A percentile compares a stretch with the other conserved stretches of the same genome.
These are phyloP conservation scores for Pseudogymnoascus sp. DNA, from an alignment of 2,329 filamentous ascomycete species.

Conservation along the genomic window DNA sequence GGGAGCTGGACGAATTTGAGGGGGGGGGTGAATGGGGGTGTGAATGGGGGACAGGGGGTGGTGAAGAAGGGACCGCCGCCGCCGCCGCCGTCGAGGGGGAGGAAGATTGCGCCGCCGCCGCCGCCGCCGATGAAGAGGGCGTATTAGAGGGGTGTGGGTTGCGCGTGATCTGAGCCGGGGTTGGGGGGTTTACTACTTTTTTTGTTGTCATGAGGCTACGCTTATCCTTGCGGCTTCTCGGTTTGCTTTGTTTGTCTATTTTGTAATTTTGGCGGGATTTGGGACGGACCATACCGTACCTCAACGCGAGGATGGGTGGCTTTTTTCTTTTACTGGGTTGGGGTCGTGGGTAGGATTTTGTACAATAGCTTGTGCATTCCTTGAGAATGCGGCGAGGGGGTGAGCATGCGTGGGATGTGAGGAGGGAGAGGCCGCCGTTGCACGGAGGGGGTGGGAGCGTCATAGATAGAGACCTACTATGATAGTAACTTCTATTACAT, in stretches of 20 bases:
- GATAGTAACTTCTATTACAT: constrained; percentile 2
- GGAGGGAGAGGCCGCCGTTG: background rate
- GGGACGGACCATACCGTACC: background rate
- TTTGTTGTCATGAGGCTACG: background rate
- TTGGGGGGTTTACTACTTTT: background rate
- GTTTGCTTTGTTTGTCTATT: background rate
- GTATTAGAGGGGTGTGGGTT: background rate
- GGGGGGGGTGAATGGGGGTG: constrained; percentile 17
- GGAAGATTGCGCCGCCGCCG: constrained; percentile 58
- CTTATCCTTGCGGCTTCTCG: background rate
- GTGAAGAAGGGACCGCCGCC: constrained; percentile 48
- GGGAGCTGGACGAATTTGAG: constrained; percentile 29
- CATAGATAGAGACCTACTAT: background rate
- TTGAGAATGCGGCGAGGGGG: background rate
- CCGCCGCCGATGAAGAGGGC: constrained; percentile 28
- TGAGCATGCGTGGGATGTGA: background rate
- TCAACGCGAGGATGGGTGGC: background rate
- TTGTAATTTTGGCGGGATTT: background rate
- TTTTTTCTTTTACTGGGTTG: background rate
- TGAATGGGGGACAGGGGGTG: constrained; percentile 26
- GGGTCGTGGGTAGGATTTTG: background rate
- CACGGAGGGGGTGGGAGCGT: background rate
- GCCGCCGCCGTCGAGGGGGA: constrained; percentile 51
- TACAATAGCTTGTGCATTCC: background rate
- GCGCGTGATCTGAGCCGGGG: no score